Evolutionary conservation across 2,329 filamentous ascomycete species (phyloP).

Genomic region (Neonectria hederae): DNA sequence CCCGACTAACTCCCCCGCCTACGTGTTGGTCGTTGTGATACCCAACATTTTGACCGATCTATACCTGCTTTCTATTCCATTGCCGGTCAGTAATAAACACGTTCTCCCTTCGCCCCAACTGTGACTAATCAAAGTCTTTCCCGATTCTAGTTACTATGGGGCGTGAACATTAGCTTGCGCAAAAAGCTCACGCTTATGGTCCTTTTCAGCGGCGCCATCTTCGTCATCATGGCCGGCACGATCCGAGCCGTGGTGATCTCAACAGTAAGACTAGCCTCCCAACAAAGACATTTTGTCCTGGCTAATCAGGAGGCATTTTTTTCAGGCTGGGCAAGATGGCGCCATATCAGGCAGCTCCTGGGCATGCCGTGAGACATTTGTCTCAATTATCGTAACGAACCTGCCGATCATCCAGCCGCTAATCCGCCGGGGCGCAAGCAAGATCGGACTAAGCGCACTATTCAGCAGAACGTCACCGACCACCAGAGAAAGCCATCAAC

Average conservation of each 20-base stretch:
- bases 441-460: slow-evolving; percentile 33
- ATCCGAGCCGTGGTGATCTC: slow-evolving; percentile 34
- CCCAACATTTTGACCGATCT: slow-evolving; percentile 35
- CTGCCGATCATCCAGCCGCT: slow-evolving; percentile 37
- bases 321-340: slow-evolving; percentile 30
- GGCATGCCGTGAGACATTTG: slow-evolving; percentile 52
- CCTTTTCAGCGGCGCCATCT: slow-evolving; percentile 33
- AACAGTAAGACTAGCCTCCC: not conserved
- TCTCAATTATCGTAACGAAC: slow-evolving; percentile 51
- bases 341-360: slow-evolving; percentile 39
- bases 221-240: slow-evolving; percentile 37
- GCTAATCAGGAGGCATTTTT: not conserved
- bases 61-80: slow-evolving; percentile 29
- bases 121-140: rapidly evolving
- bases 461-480: slow-evolving; percentile 32
- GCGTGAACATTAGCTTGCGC: slow-evolving; percentile 35
- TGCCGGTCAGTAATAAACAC: slow-evolving; percentile 24
- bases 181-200: slow-evolving; percentile 36
- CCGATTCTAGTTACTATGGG: slow-evolving; percentile 31
- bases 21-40: slow-evolving; percentile 34
- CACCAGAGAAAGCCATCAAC: slow-evolving; percentile 33
- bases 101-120: not conserved
- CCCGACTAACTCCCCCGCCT: slow-evolving; percentile 35
- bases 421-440: slow-evolving; percentile 31
- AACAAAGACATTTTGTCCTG: not conserved